A percentile compares a stretch with the other conserved stretches of the same genome.
Evolutionary conservation across 768 basidiomycete species (phyloP).

Genomic region (Trametes gibbosa): DNA sequence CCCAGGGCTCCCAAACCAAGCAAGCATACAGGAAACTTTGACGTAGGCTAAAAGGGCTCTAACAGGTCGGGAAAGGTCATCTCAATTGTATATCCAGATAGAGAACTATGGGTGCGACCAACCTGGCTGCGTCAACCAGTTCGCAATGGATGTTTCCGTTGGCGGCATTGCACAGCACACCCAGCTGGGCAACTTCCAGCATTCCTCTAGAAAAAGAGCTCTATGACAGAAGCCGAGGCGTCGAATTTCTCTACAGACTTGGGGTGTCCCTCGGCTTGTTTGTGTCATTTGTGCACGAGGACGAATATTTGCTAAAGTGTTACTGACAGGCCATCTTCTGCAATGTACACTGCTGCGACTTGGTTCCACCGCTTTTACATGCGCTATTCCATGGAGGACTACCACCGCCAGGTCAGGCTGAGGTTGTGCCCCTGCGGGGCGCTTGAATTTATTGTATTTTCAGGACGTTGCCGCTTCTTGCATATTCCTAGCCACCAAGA

Average conservation of each 20-base stretch:
- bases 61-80: neutral
- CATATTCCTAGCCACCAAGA: slow-evolving; percentile 88
- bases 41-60: neutral
- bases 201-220: slow-evolving; percentile 61
- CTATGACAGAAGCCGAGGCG: slow-evolving; percentile 75
- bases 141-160: slow-evolving; percentile 75
- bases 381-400: slow-evolving; percentile 80
- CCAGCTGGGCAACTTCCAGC: slow-evolving; percentile 48
- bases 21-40: neutral
- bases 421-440: neutral
- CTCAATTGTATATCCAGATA: no score
- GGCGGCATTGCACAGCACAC: slow-evolving; percentile 55
- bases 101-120: slow-evolving; percentile 15
- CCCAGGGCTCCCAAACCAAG: neutral
- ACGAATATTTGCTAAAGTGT: slow-evolving; percentile 17
- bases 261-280: slow-evolving; percentile 77
- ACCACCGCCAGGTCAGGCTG: slow-evolving; percentile 65
- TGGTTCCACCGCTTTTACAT: slow-evolving; percentile 94
- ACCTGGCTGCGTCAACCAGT: slow-evolving; percentile 8
- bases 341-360: slow-evolving; percentile 82
- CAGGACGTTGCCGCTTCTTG: slow-evolving; percentile 85
- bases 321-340: slow-evolving; percentile 65
- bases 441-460: slow-evolving; percentile 7
- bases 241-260: slow-evolving; percentile 83
- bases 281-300: slow-evolving; percentile 32